Base-by-base conservation (phyloP, 1,284 basidiomycete species). In the Irpex rosettiformis region DNA sequence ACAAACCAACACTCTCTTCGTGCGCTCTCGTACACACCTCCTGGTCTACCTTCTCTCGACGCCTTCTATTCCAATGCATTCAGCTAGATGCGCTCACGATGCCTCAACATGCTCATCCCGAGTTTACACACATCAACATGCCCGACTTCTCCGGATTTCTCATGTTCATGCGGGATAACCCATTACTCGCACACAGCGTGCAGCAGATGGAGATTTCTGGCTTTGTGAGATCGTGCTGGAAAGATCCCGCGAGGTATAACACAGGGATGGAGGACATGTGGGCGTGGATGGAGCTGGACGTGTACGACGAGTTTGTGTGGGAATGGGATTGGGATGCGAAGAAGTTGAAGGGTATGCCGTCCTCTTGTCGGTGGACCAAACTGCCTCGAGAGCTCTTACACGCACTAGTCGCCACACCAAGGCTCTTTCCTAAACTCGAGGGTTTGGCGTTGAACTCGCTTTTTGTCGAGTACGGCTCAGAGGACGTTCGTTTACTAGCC, bases 1-100 rank as follows among this genome's bases (percentile, higher is more conserved):
- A 57, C 33, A 57, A 57, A n/a, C 33, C 21, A 11, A 53, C 56
- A 10, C 49, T 57, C 33, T 52, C 37, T 13, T 7, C 30, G 27
- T 52, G 49, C 40, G 16, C 40, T 0, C 37, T 57, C 5, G 49
- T 57, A 7, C 52, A 42, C 51, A 40, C 33, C n/a, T 37, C 49
- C 22, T 57, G 56, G 56, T 21, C 16, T 21, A n/a, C 10, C 27
- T 30, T 13, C 21, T 18, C 56, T 3, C 49, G 56, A 4, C 48
- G 33, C 10, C 29, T 43, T 18, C 51, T 57, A 11, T 57, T 57
- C 47, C 27, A 28, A 13, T 16, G 11, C 27, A n/a, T 56, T 51
- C 51, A 33, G 18, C 33, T 53, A 24, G n/a, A 16, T 22, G 24
- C 40, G 1, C 29, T 42, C 4, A 25, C n/a, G 24, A 40, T 53